A percentile compares a stretch with the other conserved stretches of the same genome.
Evolutionary conservation across 2,329 filamentous ascomycete genomes (phyloP).

Genomic region (Beauveria sp.): DNA sequence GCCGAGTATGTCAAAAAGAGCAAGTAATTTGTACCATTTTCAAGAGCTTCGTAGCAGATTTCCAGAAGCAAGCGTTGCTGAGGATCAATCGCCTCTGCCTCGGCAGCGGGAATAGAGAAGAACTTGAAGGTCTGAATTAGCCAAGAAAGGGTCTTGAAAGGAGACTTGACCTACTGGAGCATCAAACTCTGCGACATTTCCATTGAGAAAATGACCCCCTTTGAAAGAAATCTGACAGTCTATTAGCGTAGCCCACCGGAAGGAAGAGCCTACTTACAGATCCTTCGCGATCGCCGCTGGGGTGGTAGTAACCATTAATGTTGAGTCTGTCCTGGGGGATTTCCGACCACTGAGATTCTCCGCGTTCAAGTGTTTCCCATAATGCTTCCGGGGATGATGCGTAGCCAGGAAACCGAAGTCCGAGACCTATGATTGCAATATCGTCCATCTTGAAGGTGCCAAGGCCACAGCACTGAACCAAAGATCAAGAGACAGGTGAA

Average conservation of each 20-base stretch:
- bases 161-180: conserved; percentile 32
- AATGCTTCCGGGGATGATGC: conserved; percentile 36
- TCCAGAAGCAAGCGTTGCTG: conserved; percentile 46
- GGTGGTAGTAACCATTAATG: conserved; percentile 46
- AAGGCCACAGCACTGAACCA: background rate
- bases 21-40: conserved; percentile 31
- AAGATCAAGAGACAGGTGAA: background rate
- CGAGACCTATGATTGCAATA: conserved; percentile 45
- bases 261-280: conserved; percentile 28
- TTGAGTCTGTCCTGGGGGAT: conserved; percentile 43
- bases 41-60: conserved; percentile 41
- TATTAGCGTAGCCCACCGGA: conserved; percentile 2
- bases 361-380: conserved; percentile 40
- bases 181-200: conserved; percentile 40
- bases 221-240: conserved; percentile 34
- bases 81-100: conserved; percentile 46
- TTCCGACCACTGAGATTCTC: conserved; percentile 40
- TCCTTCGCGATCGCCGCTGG: conserved; percentile 40
- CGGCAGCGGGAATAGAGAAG: conserved; percentile 41
- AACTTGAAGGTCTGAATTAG: conserved; percentile 29
- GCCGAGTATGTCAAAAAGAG: background rate
- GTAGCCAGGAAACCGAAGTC: conserved; percentile 44
- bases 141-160: background rate
- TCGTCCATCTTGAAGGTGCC: conserved; percentile 26
- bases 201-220: conserved; percentile 44